Conservation (phyloP, 2,329 filamentous ascomycete genomes). For the Furcasterigmium sp. region DNA sequence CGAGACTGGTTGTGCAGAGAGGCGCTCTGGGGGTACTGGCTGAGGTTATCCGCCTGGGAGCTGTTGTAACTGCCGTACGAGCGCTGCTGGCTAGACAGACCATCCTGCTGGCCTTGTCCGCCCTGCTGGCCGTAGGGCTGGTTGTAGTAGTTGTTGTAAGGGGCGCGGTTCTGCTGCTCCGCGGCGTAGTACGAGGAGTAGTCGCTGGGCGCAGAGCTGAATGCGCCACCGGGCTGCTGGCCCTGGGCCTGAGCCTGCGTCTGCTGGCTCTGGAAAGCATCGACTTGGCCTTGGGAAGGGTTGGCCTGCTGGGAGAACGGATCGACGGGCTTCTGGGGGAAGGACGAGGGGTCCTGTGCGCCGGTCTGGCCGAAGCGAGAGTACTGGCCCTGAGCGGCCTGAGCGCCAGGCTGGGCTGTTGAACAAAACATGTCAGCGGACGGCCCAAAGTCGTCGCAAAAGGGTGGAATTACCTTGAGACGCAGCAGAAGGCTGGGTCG, state of each 20-base stretch:
- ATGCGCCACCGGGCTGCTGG: conserved; percentile 57
- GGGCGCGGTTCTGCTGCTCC: conserved; percentile 65
- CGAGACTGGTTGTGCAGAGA: conserved; percentile 51
- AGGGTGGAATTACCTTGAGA: conserved; percentile 26
- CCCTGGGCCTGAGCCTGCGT: conserved; percentile 48
- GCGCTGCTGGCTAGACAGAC: conserved; percentile 64
- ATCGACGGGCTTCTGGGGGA: conserved; percentile 78
- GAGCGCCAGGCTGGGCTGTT: conserved; percentile 42
- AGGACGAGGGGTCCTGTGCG: conserved; percentile 54
- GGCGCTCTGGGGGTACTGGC: conserved; percentile 71
- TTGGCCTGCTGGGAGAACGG: conserved; percentile 70
- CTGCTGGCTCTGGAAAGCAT: conserved; percentile 54
- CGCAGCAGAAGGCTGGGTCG: conserved; percentile 24
- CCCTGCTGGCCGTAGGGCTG: conserved; percentile 53
- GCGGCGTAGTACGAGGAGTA: conserved; percentile 83
- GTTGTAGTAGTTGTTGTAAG: conserved; percentile 70
- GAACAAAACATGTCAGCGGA: conserved; percentile 10
- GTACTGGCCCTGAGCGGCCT: conserved; percentile 58
- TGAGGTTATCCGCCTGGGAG: conserved; percentile 57
- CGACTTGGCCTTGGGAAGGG: conserved; percentile 49
- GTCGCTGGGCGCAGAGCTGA: conserved; percentile 71
- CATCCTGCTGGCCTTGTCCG: conserved; percentile 68
- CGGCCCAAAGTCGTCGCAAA: conserved; percentile 15
- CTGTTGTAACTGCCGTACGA: conserved; percentile 70
- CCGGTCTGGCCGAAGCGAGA: conserved; percentile 62